Evolutionary conservation across 306 rosid genomes (phyloP), one percentile per base, ranked within the genome.

Genomic region (Vicia villosa): DNA sequence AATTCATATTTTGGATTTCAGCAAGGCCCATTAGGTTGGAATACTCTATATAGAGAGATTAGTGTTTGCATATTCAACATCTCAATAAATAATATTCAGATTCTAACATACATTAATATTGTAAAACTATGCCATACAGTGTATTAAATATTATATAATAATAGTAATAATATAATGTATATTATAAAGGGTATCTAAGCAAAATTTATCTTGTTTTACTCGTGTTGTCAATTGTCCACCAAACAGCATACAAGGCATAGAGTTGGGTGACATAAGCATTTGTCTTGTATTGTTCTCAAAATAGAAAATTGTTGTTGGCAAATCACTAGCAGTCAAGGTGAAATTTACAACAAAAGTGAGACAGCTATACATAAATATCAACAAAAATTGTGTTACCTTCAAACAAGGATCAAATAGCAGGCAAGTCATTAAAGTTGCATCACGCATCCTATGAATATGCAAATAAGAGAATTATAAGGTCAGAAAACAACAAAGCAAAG

Each of bases 351-450:
- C 36, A 30, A 50, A 63, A 55, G 34, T 37, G 46, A 45, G 66
- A 15, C 37, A 56, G 54, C 45, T 72, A 55, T 52, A 68, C 69
- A 63, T 19, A 63, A 15, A 47, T 66, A 67, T 38, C 55, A 58
- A 70, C 22, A 83, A 37, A 61, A 54, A 50, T 45, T 21, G 70
- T 70, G 69, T 70, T 79, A 93, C 98, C 97, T 94, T 90, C 60
- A 88, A 74, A 83, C 79, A 85, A 68, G 97, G 96, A 79, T 94
- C 99, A 81, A 85, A 91, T 61, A 94, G 78, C 82, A 94, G 75
- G 80, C 97, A 88, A 9, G 99, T 87, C 89, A 91, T 81, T 66
- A 94, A 55, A 74, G 92, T 90, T 68, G 97, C 91, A 73, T 91
- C 99, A 81, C 80, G 84, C 81, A 75, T 90, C 96, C 98, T 88